Percentiles rank a stretch among this genome's conserved stretches.
Evolutionary conservation across 106 monocot species (phyloP).

Genomic region (Posidonia australis): DNA sequence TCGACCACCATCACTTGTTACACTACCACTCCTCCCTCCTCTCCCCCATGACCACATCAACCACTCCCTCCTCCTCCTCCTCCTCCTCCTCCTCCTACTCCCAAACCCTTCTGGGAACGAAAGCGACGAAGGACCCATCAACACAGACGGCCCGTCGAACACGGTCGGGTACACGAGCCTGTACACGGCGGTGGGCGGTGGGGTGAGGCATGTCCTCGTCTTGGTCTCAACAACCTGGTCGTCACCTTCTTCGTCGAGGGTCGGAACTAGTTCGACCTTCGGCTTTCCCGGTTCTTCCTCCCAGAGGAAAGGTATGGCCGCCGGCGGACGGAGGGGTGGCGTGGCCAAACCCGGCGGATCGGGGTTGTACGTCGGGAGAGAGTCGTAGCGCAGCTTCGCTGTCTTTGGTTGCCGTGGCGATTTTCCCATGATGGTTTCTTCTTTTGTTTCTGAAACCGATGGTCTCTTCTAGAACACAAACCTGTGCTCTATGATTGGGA

Average conservation of each 20-base stretch:
- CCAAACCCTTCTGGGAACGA: neutral
- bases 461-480: too few relatives aligned
- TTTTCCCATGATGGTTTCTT: neutral
- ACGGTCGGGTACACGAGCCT: neutral
- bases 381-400: slow-evolving; percentile 20
- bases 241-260: neutral
- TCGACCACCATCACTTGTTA: neutral
- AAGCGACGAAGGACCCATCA: neutral
- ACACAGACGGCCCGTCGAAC: slow-evolving; percentile 8
- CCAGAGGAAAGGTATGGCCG: slow-evolving; percentile 41
- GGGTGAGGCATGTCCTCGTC: neutral
- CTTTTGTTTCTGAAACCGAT: neutral
- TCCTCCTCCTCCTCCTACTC: too few relatives aligned
- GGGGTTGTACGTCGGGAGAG: slow-evolving; percentile 7
- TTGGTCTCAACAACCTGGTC: neutral
- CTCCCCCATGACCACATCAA: neutral
- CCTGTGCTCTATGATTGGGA: too few relatives aligned
- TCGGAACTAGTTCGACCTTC: neutral
- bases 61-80: neutral
- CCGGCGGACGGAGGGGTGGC: slow-evolving; percentile 25
- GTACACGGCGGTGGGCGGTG: slow-evolving; percentile 16
- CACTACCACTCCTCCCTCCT: neutral
- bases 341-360: slow-evolving; percentile 19
- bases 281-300: slow-evolving; percentile 53
- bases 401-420: slow-evolving; percentile 3